phyloP scores from a whole-genome alignment of 352 stramenopile genomes.

The Globisporangium nunn region DNA sequence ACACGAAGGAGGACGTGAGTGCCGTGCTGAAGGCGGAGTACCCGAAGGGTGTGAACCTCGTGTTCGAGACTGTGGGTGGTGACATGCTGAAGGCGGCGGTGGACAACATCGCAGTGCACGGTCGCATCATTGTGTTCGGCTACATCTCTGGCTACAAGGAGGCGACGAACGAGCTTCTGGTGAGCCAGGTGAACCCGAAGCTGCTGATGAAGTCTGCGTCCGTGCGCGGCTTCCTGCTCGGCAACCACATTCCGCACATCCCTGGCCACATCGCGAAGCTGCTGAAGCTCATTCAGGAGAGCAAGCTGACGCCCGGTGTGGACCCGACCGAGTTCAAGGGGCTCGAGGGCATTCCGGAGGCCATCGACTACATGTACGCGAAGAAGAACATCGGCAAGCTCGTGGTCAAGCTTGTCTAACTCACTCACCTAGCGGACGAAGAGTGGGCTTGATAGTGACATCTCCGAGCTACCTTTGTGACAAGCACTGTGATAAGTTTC shows the following conservation, averaged over 20 bases:
- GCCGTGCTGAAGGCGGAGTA: conserved; percentile 65
- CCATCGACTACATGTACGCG: conserved; percentile 22
- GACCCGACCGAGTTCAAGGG: conserved; percentile 19
- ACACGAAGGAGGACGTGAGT: too few relatives aligned
- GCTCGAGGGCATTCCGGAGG: conserved; percentile 28
- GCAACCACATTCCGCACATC: conserved; percentile 33
- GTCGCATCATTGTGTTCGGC: conserved; percentile 56
- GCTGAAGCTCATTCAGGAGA: conserved; percentile 28
- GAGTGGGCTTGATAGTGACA: too few relatives aligned
- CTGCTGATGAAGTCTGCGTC: conserved; percentile 22
- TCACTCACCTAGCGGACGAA: too few relatives aligned
- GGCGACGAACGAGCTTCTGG: conserved; percentile 20
- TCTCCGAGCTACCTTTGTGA: too few relatives aligned
- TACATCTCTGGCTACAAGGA: conserved; percentile 41
- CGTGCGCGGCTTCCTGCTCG: conserved; percentile 43
- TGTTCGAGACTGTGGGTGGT: conserved; percentile 58
- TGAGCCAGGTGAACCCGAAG: conserved; percentile 8
- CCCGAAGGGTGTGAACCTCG: conserved; percentile 54
- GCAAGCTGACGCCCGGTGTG: conserved; percentile 23
- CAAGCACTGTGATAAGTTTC: too few relatives aligned
- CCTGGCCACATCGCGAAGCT: conserved; percentile 39
- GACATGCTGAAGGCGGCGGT: conserved; percentile 42
- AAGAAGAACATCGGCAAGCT: conserved; percentile 4
- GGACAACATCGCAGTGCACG: conserved; percentile 48
- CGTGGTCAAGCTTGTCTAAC: conserved; percentile 10